These are phyloP conservation scores for Phlebiopsis flavidoalba DNA, from an alignment of 768 basidiomycete genomes.

Conservation along the genomic window DNA sequence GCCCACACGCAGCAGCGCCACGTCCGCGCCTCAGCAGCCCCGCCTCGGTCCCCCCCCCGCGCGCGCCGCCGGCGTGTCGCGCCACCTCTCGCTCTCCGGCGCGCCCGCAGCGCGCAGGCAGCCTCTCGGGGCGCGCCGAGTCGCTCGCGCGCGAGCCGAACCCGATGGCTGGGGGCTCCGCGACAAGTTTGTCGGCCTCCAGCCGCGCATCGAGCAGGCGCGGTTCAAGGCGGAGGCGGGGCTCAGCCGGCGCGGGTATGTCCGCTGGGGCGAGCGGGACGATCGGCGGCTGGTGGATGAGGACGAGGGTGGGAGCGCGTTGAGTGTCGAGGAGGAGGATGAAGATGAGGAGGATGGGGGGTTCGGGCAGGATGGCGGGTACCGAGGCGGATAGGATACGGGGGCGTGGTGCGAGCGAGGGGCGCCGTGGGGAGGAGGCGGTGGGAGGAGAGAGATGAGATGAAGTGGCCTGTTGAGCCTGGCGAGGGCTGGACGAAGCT, in stretches of 20 bases:
- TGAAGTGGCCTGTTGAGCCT: constrained; percentile 49
- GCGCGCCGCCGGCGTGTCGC: constrained; percentile 16
- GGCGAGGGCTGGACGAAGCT: constrained; percentile 52
- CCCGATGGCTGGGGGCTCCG: background rate
- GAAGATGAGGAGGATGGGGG: constrained; percentile 8
- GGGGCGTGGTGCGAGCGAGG: background rate
- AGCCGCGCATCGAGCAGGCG: constrained; percentile 56
- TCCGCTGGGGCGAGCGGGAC: constrained; percentile 33
- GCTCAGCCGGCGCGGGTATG: constrained; percentile 53
- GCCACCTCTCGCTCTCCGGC: constrained; percentile 35
- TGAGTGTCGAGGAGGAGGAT: background rate
- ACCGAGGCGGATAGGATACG: background rate
- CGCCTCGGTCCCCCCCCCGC: constrained; percentile 18
- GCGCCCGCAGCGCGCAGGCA: background rate
- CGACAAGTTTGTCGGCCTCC: constrained; percentile 35
- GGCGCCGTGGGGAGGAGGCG: constrained; percentile 3
- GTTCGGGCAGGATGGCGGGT: constrained; percentile 12
- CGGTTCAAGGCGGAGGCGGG: constrained; percentile 72
- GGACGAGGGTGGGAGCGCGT: background rate
- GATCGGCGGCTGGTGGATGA: constrained; percentile 25
- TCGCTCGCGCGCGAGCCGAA: constrained; percentile 26
- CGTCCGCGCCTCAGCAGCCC: constrained; percentile 13
- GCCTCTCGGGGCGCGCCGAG: constrained; percentile 7
- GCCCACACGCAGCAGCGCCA: constrained; percentile 7
- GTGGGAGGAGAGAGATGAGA: constrained; percentile 39